Evolutionary conservation across 139 green algal species (phyloP).

Genomic region (Micractinium sp.): DNA sequence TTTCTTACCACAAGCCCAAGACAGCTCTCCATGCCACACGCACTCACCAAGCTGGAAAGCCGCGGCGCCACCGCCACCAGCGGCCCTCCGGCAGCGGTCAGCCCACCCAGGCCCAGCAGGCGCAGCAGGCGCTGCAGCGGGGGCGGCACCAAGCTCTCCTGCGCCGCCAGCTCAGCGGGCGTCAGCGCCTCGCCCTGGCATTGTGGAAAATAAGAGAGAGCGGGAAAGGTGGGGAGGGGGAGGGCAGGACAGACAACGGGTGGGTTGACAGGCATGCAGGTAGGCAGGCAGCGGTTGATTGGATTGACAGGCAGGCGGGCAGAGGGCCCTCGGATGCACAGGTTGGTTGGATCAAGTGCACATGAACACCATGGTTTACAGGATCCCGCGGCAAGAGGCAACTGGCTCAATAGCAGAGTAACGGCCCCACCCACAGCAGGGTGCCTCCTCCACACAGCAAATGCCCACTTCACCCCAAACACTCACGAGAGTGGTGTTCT

Average conservation of each 20-base stretch:
- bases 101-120: neutral
- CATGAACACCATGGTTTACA: no score
- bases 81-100: neutral
- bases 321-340: no score
- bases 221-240: neutral
- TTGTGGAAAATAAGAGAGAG: neutral
- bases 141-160: conserved; percentile 55
- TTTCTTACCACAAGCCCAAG: neutral
- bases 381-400: no score
- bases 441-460: no score
- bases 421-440: no score
- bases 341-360: no score
- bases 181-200: conserved; percentile 35
- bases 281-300: no score
- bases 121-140: conserved; percentile 32
- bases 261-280: no score
- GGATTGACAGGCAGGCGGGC: no score
- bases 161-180: conserved; percentile 29
- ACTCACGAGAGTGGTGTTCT: no score
- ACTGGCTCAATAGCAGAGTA: no score
- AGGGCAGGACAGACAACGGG: neutral
- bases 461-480: no score
- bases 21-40: neutral
- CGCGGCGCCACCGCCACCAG: conserved; percentile 11
- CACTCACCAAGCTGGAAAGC: conserved; percentile 23